A percentile compares a stretch with the other conserved stretches of the same genome.
phyloP scores from a whole-genome alignment of 2,329 filamentous ascomycete species.

The Penicillium oxalicum region DNA sequence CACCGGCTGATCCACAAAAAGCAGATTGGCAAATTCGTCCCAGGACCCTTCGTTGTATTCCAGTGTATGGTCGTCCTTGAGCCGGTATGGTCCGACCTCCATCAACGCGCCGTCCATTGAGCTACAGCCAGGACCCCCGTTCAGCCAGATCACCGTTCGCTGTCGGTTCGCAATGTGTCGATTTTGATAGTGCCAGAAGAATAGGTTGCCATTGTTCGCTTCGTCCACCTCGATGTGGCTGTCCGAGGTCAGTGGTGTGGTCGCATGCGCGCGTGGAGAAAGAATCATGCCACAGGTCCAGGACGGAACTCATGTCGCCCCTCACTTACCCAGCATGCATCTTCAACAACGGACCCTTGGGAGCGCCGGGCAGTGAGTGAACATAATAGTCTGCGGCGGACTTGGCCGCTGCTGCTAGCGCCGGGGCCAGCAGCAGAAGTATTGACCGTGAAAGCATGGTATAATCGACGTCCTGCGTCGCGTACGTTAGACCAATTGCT shows the following conservation, averaged over 20 bases:
- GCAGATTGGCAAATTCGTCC: constrained; percentile 94
- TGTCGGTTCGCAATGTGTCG: constrained; percentile 87
- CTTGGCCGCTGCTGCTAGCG: constrained; percentile 35
- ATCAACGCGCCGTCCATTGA: constrained; percentile 96
- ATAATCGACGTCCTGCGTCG: constrained; percentile 8
- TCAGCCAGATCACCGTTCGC: constrained; percentile 92
- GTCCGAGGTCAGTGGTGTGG: constrained; percentile 5
- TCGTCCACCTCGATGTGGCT: constrained; percentile 88
- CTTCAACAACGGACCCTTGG: constrained; percentile 72
- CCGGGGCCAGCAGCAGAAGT: constrained; percentile 23
- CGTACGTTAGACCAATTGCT: constrained; percentile 8
- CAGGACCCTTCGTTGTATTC: constrained; percentile 88
- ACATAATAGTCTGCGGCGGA: constrained; percentile 86
- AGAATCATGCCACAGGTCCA: too few species aligned
- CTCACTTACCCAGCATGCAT: constrained; percentile 90
- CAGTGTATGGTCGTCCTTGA: constrained; percentile 67
- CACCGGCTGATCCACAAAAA: constrained; percentile 96
- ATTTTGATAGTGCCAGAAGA: constrained; percentile 98
- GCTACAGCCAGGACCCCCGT: constrained; percentile 93
- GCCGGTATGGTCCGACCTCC: constrained; percentile 88
- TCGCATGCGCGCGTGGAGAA: neutral
- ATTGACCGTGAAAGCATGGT: constrained; percentile 22
- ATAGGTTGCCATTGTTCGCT: constrained; percentile 83
- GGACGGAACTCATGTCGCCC: neutral
- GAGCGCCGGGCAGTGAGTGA: constrained; percentile 74